Base-by-base conservation (phyloP, 352 stramenopile species). In the Saprolegnia diclina region DNA sequence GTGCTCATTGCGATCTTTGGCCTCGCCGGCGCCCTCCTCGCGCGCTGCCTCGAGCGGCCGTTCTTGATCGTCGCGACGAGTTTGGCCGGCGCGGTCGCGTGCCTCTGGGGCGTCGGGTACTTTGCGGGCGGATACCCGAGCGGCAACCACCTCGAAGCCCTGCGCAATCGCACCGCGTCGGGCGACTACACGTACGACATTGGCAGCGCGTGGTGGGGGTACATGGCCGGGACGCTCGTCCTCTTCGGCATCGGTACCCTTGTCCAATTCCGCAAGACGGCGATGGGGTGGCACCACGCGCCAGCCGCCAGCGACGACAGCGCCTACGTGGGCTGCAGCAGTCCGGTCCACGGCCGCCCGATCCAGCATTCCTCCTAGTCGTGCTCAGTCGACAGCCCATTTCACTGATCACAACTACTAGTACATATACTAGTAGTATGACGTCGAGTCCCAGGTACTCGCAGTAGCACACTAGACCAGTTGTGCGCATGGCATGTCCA, bases 131-230 rank as follows among this genome's bases (percentile, higher is more conserved):
- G 81, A 55, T 91, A 88, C 67, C 80, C 82, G 10, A 89, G 82
- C 42, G 79, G 74, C 37, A 78, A 77, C 18, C 72, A 83, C 55
- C 74, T 91, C 22, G 76, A 79, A 42, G 68, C 80, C 38, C 86
- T 88, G 54, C 71, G 76, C 54, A 75, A 61, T 21, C 2, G 73
- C 72, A 42, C 71, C 77, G 69, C 57, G 21, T 68, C 81, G 4
- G 79, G 78, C 42, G 62, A 81, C 13, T 89, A 74, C 71, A 67
- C 82, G 14, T 94, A 92, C 71, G 71, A 75, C 9, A 82, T 94
- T 42, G 81, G 81, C 9, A 74, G 73, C 24, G 81, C 79, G 6
- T 92, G 86, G 83, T 94, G 83, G 85, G 81, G 55, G 16, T 94
- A 94, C 70, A 46, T 94, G 61, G 78, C 73, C 4, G 82, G 75